These are phyloP conservation scores for Polygonum aviculare DNA, from an alignment of 148 eudicot species.

Conservation along the genomic window DNA sequence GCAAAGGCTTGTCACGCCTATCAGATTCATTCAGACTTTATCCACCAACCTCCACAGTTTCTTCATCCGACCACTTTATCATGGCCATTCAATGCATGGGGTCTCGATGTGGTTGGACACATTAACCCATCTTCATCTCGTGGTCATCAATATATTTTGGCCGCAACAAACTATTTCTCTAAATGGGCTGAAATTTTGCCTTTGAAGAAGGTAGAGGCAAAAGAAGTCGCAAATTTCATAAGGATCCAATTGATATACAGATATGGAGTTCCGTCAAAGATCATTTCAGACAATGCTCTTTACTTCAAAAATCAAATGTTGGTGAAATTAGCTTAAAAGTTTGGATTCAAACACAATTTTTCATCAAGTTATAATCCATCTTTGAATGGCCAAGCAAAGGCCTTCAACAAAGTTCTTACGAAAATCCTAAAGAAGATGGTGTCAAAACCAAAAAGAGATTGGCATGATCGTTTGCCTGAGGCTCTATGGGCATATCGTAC, in stretches of 20 bases:
- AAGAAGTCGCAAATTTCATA: not conserved
- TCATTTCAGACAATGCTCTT: no score
- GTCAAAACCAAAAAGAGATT: no score
- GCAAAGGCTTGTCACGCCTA: not conserved
- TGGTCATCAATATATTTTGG: not conserved
- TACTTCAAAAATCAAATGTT: no score
- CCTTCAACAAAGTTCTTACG: no score
- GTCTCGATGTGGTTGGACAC: not conserved
- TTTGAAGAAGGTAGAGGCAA: not conserved
- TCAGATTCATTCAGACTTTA: not conserved
- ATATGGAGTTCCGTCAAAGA: not conserved
- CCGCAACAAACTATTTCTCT: not conserved
- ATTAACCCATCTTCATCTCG: not conserved
- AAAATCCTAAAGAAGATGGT: no score
- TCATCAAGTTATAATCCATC: no score
- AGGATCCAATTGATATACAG: not conserved
- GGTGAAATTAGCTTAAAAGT: no score
- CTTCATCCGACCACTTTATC: not conserved
- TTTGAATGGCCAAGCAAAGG: no score
- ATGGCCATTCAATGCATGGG: not conserved
- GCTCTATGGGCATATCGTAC: not conserved
- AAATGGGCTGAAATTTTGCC: not conserved
- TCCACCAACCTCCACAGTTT: not conserved
- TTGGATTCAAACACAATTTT: no score
- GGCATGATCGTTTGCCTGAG: no score